A percentile compares a stretch with the other conserved stretches of the same genome.
Evolutionary conservation across 139 green algal genomes (phyloP).

Genomic region (Bryopsis sp.): DNA sequence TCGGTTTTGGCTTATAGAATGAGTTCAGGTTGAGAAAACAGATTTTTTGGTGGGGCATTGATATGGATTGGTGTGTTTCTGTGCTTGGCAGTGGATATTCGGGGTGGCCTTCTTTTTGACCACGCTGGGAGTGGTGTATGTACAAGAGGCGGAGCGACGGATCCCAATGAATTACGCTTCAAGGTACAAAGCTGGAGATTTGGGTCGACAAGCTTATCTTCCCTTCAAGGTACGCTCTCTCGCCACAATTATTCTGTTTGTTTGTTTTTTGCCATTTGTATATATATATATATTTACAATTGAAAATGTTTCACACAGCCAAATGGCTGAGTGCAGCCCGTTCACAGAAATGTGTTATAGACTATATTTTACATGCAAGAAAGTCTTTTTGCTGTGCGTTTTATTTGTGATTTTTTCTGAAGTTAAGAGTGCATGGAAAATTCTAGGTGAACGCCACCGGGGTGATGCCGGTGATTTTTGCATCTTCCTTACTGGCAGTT

Average conservation of each 20-base stretch:
- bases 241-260: conserved; percentile 22
- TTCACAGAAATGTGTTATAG: no score
- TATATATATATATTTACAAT: no score
- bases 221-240: conserved; percentile 88
- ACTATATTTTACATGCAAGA: no score
- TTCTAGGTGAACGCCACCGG: conserved; percentile 63
- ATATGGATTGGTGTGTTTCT: no score
- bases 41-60: no score
- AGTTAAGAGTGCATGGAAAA: no score
- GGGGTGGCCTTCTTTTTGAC: conserved; percentile 76
- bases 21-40: no score
- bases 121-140: conserved; percentile 95
- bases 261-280: neutral
- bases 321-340: no score
- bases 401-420: no score
- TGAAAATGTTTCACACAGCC: conserved; percentile 9
- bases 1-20: no score
- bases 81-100: conserved; percentile 13
- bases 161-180: conserved; percentile 96
- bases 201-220: conserved; percentile 81
- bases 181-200: conserved; percentile 53
- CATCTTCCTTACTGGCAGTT: conserved; percentile 82
- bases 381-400: no score
- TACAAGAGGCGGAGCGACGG: conserved; percentile 90
- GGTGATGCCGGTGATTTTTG: conserved; percentile 99